Conservation (phyloP, 139 green algal species). For the Auxenochlorella protothecoides region DNA sequence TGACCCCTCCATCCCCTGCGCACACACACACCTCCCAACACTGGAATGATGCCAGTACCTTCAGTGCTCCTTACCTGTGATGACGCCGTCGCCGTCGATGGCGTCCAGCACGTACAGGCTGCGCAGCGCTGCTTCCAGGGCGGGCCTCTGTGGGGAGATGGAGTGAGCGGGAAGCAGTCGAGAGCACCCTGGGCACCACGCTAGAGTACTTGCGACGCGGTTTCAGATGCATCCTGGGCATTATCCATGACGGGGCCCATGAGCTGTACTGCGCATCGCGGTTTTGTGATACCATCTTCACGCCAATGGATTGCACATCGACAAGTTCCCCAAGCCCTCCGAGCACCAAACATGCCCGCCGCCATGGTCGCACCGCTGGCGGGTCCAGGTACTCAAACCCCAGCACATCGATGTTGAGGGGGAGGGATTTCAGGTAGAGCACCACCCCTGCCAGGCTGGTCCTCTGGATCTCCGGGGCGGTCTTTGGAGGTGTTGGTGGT, state of each 20-base stretch:
- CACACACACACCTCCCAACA: too few species aligned
- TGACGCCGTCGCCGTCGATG: constrained; percentile 68
- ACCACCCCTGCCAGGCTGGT: constrained; percentile 69
- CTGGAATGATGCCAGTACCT: too few species aligned
- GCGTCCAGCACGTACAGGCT: constrained; percentile 85
- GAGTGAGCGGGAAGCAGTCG: neutral
- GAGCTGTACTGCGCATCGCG: too few species aligned
- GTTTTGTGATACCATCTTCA: too few species aligned
- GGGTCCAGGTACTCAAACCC: constrained; percentile 90
- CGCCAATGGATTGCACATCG: too few species aligned
- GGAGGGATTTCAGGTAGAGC: constrained; percentile 88
- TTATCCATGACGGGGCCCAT: too few species aligned
- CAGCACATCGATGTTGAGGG: constrained; percentile 73
- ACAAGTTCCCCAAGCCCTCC: neutral
- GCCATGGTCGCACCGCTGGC: constrained; percentile 28
- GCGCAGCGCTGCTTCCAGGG: constrained; percentile 65
- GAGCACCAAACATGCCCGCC: neutral
- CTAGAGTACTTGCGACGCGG: too few species aligned
- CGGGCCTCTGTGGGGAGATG: constrained; percentile 3
- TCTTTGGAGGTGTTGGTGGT: constrained; percentile 6
- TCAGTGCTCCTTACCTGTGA: constrained; percentile 32
- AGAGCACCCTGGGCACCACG: neutral
- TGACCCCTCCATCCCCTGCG: too few species aligned
- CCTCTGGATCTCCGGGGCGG: constrained; percentile 86
- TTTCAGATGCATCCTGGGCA: too few species aligned